These are phyloP conservation scores for Stephania japonica DNA, from an alignment of 164 flowering plant genomes.

Conservation along the genomic window DNA sequence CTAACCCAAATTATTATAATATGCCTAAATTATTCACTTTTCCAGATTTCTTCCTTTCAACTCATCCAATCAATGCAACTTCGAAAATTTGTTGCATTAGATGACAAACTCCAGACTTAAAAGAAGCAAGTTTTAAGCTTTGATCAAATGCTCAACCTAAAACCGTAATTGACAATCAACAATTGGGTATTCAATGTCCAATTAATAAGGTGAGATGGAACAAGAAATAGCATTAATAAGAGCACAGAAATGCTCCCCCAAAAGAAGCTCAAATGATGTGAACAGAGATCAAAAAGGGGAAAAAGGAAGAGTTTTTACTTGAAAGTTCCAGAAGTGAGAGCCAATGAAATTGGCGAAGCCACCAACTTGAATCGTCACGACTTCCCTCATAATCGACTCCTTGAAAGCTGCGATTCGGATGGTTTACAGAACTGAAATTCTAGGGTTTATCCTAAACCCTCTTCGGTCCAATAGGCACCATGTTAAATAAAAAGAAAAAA, in stretches of 20 bases:
- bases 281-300: too few species aligned
- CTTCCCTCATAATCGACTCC: slow-evolving; percentile 58
- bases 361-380: slow-evolving; percentile 84
- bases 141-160: not conserved
- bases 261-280: not conserved
- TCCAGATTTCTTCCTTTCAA: too few species aligned
- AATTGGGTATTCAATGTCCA: not conserved
- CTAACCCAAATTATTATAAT: too few species aligned
- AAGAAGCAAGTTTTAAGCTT: not conserved
- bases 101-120: not conserved
- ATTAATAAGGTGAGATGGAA: not conserved
- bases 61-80: too few species aligned
- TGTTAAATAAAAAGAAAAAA: too few species aligned
- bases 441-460: too few species aligned
- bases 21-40: too few species aligned
- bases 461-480: too few species aligned
- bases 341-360: slow-evolving; percentile 77
- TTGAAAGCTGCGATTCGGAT: too few species aligned
- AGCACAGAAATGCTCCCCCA: not conserved
- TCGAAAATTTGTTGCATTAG: too few species aligned
- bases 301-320: slow-evolving; percentile 30
- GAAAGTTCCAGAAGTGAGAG: slow-evolving; percentile 96
- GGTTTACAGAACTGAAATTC: too few species aligned
- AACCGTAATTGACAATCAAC: not conserved
- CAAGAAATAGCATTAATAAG: not conserved